These are phyloP conservation scores for Colletotrichum siamense DNA, from an alignment of 2,329 filamentous ascomycete genomes.

Conservation along the genomic window DNA sequence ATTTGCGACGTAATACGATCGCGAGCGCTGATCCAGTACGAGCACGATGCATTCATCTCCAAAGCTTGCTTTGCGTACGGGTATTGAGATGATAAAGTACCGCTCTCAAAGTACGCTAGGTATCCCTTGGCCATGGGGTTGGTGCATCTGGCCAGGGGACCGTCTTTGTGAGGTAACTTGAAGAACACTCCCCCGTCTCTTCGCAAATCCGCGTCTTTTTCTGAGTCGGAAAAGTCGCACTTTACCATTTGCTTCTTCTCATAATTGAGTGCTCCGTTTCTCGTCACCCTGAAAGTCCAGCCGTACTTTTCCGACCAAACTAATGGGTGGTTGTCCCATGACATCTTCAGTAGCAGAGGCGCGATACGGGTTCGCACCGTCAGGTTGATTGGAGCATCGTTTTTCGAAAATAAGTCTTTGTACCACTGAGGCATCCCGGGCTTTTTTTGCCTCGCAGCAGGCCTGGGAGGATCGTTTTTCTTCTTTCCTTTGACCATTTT, in stretches of 20 bases:
- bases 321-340: conserved; percentile 89
- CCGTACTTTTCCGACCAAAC: conserved; percentile 93
- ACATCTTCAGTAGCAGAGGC: conserved; percentile 80
- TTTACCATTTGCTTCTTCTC: conserved; percentile 72
- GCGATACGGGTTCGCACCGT: conserved; percentile 89
- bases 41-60: conserved; percentile 98
- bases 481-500: conserved; percentile 92
- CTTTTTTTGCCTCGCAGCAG: conserved; percentile 85
- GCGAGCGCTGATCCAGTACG: conserved; percentile 97
- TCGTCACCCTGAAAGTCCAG: conserved; percentile 86
- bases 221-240: conserved; percentile 80
- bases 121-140: conserved; percentile 94
- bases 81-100: conserved; percentile 85
- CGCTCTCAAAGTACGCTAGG: conserved; percentile 87
- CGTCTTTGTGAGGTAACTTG: conserved; percentile 96
- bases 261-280: conserved; percentile 68
- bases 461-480: conserved; percentile 80
- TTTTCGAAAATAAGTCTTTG: conserved; percentile 82
- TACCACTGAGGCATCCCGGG: conserved; percentile 97
- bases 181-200: conserved; percentile 76
- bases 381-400: conserved; percentile 71
- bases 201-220: conserved; percentile 63
- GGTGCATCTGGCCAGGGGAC: conserved; percentile 80
- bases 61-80: conserved; percentile 91
- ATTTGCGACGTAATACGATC: conserved; percentile 95